Evolutionary conservation across 345 rosid species (phyloP).

Genomic region (Eutrema japonicum): DNA sequence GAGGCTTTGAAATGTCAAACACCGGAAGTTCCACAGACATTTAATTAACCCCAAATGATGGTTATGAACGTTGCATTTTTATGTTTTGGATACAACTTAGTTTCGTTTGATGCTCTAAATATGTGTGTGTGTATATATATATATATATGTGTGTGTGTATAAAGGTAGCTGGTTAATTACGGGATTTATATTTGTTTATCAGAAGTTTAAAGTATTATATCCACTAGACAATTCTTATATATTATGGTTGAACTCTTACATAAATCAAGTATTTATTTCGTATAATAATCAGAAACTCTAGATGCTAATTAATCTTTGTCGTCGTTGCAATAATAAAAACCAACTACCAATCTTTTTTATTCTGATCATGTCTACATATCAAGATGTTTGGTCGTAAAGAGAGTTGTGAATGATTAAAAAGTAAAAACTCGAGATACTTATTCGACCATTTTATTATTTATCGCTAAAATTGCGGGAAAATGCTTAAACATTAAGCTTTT

Average conservation of each 20-base stretch:
- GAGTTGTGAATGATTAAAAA: background rate
- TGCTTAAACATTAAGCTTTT: background rate
- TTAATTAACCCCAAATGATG: conserved; percentile 11
- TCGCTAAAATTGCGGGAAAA: background rate
- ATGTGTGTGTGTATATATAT: conserved; percentile 14
- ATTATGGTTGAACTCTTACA: conserved; percentile 26
- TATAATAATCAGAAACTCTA: conserved; percentile 14
- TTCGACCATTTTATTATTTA: conserved; percentile 14
- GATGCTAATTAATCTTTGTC: conserved; percentile 43
- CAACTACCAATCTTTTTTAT: conserved; percentile 26
- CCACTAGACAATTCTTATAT: conserved; percentile 36
- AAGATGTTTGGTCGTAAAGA: conserved; percentile 29
- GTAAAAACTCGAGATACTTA: conserved; percentile 28
- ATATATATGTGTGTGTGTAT: background rate
- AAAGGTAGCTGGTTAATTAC: conserved; percentile 15
- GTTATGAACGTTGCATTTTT: conserved; percentile 17
- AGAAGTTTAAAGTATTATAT: background rate
- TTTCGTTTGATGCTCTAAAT: conserved; percentile 22
- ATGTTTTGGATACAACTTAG: conserved; percentile 26
- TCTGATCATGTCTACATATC: conserved; percentile 13
- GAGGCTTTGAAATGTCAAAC: conserved; percentile 66
- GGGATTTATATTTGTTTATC: background rate
- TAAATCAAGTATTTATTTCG: conserved; percentile 2
- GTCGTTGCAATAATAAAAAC: conserved; percentile 37
- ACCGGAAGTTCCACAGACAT: conserved; percentile 57